phyloP scores from a whole-genome alignment of 2,329 filamentous ascomycete species.

The Pseudocercospora crystallina region DNA sequence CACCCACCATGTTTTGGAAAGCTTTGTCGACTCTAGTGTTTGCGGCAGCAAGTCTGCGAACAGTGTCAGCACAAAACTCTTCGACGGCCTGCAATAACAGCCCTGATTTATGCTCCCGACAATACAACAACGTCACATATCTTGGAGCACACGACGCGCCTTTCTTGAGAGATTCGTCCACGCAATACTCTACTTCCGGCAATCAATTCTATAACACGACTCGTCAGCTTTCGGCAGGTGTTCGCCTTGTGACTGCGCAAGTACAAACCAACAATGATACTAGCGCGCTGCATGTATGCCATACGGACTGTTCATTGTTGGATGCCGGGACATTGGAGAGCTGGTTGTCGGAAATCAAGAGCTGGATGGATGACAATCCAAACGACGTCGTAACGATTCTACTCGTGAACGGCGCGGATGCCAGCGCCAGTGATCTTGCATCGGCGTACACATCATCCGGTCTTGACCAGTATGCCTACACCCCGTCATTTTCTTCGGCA shows the following conservation, averaged over 20 bases:
- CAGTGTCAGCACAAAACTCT: conserved; percentile 13
- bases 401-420: conserved; percentile 69
- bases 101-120: conserved; percentile 54
- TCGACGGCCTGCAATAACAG: conserved; percentile 56
- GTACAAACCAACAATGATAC: conserved; percentile 53
- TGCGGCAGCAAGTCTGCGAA: conserved; percentile 7
- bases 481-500: conserved; percentile 32
- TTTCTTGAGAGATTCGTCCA: conserved; percentile 42
- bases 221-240: conserved; percentile 59
- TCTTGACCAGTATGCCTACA: conserved; percentile 46
- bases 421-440: conserved; percentile 46
- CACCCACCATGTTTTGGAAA: conserved; percentile 11
- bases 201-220: conserved; percentile 59
- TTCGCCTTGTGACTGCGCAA: conserved; percentile 65
- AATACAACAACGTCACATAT: conserved; percentile 61
- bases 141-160: conserved; percentile 66
- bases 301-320: conserved; percentile 61
- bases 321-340: conserved; percentile 52
- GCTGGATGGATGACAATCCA: conserved; percentile 64
- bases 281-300: conserved; percentile 58
- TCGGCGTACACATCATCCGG: conserved; percentile 53
- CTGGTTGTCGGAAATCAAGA: conserved; percentile 59
- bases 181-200: conserved; percentile 45
- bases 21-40: conserved; percentile 5
- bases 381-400: conserved; percentile 86